Base-by-base conservation (phyloP, 2,329 filamentous ascomycete species). In the Aspergillus texensis region DNA sequence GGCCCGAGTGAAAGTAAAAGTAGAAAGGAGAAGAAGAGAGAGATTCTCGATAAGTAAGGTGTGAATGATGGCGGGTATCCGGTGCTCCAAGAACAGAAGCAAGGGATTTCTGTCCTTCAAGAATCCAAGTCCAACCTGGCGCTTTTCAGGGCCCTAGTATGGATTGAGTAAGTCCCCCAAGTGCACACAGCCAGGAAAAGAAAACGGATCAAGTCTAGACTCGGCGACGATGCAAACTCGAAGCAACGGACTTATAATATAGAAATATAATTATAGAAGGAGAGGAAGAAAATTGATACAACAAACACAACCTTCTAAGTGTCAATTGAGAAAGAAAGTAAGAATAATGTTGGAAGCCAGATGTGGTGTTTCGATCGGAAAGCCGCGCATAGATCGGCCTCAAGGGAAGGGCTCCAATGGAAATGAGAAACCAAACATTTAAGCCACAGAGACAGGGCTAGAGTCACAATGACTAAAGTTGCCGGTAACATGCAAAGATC, bases 51-150 rank as follows among this genome's bases (percentile, higher is more conserved):
- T 19, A 41, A 59, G 32, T 60, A 55, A 55, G 52, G 34, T 50
- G 46, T 28, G 6, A 21, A 52, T 10, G 34, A 53, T 54, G 48
- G 57, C 36, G 46, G 32, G 52, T 54, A 28, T 28, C 46, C 16
- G 36, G 12, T 39, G 28, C 26, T 14, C 36, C 24, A 54, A 41
- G 12, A n/a, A 48, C 16, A 53, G 58, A 60, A 60, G 58, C 58
- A 60, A 60, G 58, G 57, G 48, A 48, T 16, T 21, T 60, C 32
- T 26, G 34, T 21, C 34, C 53, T 21, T 43, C 58, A 60, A 54
- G 26, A 41, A 45, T 60, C 50, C 48, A 43, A 19, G 19, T 60
- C 19, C 45, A 60, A 60, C 45, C n/a, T 48, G 19, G 28, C 46
- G 4, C 36, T 21, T 39, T 43, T 39, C 19, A 55, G 8, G 52